phyloP scores from a whole-genome alignment of 2,329 filamentous ascomycete species.

The Claviceps arundinis region DNA sequence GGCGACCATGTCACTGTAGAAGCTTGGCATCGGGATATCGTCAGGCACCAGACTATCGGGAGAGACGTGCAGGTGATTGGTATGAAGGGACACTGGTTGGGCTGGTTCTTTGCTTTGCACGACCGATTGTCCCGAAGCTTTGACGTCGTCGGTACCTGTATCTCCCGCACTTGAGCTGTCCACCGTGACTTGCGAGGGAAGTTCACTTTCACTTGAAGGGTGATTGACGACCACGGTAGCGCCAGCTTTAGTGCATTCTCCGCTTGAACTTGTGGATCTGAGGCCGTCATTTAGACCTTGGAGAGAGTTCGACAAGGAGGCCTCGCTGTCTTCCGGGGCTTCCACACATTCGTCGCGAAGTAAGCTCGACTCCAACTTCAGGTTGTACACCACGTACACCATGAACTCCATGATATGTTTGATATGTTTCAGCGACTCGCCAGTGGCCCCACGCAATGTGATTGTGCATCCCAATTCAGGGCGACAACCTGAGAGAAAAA shows the following conservation, averaged over 20 bases:
- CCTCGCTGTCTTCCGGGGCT: slow-evolving; percentile 51
- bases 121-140: slow-evolving; percentile 13
- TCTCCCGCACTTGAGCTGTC: slow-evolving; percentile 17
- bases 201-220: slow-evolving; percentile 24
- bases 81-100: slow-evolving; percentile 25
- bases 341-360: slow-evolving; percentile 87
- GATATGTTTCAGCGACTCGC: slow-evolving; percentile 57
- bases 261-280: slow-evolving; percentile 19
- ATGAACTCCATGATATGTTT: slow-evolving; percentile 97
- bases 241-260: slow-evolving; percentile 16
- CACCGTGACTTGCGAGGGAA: slow-evolving; percentile 19
- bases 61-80: slow-evolving; percentile 28
- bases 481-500: slow-evolving; percentile 83
- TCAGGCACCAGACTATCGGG: slow-evolving; percentile 53
- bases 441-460: slow-evolving; percentile 69
- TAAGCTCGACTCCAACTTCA: slow-evolving; percentile 88
- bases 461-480: slow-evolving; percentile 92
- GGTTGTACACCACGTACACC: slow-evolving; percentile 96
- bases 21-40: slow-evolving; percentile 74
- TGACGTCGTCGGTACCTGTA: slow-evolving; percentile 16
- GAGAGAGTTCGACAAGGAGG: slow-evolving; percentile 25
- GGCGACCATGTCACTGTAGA: slow-evolving; percentile 88
- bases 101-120: slow-evolving; percentile 13
- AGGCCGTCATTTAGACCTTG: slow-evolving; percentile 28
- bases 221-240: slow-evolving; percentile 21